Evolutionary conservation across 257 asterid species (phyloP).

Genomic region (Lavandula angustifolia): DNA sequence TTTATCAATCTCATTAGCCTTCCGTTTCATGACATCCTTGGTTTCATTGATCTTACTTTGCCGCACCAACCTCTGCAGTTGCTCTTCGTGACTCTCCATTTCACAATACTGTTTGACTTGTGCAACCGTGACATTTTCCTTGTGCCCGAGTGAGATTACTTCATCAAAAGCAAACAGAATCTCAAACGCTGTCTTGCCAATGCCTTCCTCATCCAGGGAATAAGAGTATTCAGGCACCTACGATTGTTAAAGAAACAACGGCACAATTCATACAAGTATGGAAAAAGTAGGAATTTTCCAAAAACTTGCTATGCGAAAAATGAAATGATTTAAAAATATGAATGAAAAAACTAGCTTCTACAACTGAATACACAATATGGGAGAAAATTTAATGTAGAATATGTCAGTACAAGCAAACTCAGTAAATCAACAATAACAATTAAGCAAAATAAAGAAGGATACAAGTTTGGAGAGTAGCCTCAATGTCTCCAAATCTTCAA

Average conservation of each 20-base stretch:
- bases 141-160: constrained; percentile 87
- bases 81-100: constrained; percentile 97
- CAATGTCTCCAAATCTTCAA: constrained; percentile 87
- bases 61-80: constrained; percentile 76
- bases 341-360: background rate
- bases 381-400: constrained; percentile 25
- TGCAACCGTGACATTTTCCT: constrained; percentile 86
- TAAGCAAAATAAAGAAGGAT: constrained; percentile 47
- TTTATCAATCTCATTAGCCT: constrained; percentile 94
- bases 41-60: constrained; percentile 91
- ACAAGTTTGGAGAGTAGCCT: constrained; percentile 89
- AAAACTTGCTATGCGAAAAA: background rate
- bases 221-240: constrained; percentile 94
- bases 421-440: background rate
- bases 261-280: constrained; percentile 14
- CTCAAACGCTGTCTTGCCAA: constrained; percentile 81
- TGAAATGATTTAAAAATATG: background rate
- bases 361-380: constrained; percentile 27
- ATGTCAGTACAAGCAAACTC: constrained; percentile 15
- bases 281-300: background rate
- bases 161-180: constrained; percentile 93
- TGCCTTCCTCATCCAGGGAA: constrained; percentile 90
- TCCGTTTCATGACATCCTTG: constrained; percentile 85
- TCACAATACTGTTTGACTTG: constrained; percentile 97
- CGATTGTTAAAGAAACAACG: constrained; percentile 45